Evolutionary conservation across 2,329 filamentous ascomycete genomes (phyloP).

Genomic region (Botrytis porri): DNA sequence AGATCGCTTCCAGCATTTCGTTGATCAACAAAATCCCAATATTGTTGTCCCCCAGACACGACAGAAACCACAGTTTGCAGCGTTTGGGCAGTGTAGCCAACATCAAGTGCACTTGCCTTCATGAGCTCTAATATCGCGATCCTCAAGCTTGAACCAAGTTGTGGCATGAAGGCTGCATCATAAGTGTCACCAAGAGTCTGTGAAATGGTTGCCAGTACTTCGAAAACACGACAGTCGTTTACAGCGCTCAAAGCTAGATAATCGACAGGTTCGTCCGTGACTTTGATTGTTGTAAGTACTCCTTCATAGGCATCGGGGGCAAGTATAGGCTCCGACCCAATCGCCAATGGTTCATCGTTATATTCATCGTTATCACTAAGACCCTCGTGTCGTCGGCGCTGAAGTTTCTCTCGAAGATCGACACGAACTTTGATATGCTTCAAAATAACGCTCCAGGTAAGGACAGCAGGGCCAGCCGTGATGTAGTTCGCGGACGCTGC

Average conservation of each 20-base stretch:
- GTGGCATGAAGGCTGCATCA: constrained; percentile 41
- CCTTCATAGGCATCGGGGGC: constrained; percentile 41
- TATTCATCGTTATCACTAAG: constrained; percentile 15
- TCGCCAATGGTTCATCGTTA: constrained; percentile 50
- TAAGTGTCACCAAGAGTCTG: constrained; percentile 41
- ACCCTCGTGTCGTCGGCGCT: constrained; percentile 16
- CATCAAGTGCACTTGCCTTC: constrained; percentile 29
- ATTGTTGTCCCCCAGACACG: constrained; percentile 34
- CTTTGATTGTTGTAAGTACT: constrained; percentile 44
- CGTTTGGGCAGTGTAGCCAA: constrained; percentile 40
- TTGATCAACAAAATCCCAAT: constrained; percentile 36
- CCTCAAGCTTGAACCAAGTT: constrained; percentile 40
- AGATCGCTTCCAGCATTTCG: constrained; percentile 43
- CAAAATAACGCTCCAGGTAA: constrained; percentile 78
- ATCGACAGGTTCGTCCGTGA: constrained; percentile 42
- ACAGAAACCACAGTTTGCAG: constrained; percentile 37
- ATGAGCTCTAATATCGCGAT: constrained; percentile 39
- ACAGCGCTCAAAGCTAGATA: constrained; percentile 48
- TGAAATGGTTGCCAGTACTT: constrained; percentile 45
- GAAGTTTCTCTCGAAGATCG: constrained; percentile 8
- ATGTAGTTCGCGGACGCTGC: constrained; percentile 53
- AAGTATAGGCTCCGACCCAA: constrained; percentile 46
- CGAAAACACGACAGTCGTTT: constrained; percentile 47
- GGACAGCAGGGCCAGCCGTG: constrained; percentile 69
- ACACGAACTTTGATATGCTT: constrained; percentile 51